Evolutionary conservation across 1,139 yeast species (phyloP).

Genomic region (Saccharomyces hybrid): DNA sequence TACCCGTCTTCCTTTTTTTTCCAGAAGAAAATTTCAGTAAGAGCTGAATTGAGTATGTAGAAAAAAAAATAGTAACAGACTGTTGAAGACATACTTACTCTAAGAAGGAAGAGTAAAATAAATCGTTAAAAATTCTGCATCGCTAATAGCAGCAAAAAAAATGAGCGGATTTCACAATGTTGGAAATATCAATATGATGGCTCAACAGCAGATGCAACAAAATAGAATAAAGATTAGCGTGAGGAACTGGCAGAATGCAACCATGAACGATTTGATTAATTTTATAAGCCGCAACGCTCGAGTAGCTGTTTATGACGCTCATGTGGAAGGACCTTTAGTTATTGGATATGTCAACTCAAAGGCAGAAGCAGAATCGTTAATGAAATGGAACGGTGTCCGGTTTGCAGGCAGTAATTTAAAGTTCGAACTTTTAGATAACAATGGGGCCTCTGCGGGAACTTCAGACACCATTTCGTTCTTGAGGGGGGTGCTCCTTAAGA

Average conservation of each 20-base stretch:
- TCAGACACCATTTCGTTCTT: conserved; percentile 54
- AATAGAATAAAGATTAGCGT: conserved; percentile 33
- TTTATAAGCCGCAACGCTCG: conserved; percentile 66
- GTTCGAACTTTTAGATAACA: conserved; percentile 38
- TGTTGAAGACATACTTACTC: background rate
- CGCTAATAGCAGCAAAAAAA: background rate
- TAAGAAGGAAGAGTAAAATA: background rate
- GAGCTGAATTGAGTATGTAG: background rate
- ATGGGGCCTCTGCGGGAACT: conserved; percentile 16
- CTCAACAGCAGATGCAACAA: conserved; percentile 24
- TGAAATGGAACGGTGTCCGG: conserved; percentile 63
- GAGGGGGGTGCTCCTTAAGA: conserved; percentile 49
- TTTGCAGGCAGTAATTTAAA: conserved; percentile 71
- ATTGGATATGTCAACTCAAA: conserved; percentile 51
- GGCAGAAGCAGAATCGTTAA: conserved; percentile 52
- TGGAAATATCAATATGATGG: conserved; percentile 21
- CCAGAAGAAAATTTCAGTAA: background rate
- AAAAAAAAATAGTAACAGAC: background rate
- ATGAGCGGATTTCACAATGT: conserved; percentile 31
- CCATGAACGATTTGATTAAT: conserved; percentile 56
- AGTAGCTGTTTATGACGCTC: conserved; percentile 46
- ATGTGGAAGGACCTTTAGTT: conserved; percentile 38
- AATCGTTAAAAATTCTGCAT: background rate
- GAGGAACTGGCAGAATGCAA: conserved; percentile 76
- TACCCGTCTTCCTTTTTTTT: background rate